A percentile compares a stretch with the other conserved stretches of the same genome.
Evolutionary conservation across 1,139 yeast genomes (phyloP).

Genomic region (Arxiozyma heterogenica): DNA sequence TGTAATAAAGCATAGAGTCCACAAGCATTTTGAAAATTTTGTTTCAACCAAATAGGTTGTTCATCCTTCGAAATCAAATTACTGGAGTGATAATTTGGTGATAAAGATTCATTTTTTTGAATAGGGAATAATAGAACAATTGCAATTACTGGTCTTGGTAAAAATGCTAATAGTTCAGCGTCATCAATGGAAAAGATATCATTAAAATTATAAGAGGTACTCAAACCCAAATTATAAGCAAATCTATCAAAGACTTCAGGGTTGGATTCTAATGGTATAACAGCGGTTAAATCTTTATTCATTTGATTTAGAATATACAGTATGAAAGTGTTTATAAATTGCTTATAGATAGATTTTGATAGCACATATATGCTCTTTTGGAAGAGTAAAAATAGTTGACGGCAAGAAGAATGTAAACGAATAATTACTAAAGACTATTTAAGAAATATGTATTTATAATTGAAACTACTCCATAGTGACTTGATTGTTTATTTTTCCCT

Average conservation of each 20-base stretch:
- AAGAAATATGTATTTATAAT: too few species aligned
- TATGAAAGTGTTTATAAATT: background rate
- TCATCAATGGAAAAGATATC: constrained; percentile 83
- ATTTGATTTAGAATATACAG: background rate
- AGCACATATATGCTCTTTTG: too few species aligned
- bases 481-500: background rate
- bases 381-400: too few species aligned
- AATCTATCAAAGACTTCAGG: constrained; percentile 76
- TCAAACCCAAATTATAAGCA: constrained; percentile 59
- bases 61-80: constrained; percentile 13
- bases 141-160: constrained; percentile 76
- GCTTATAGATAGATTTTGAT: too few species aligned
- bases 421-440: too few species aligned
- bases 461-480: background rate
- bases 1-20: constrained; percentile 87
- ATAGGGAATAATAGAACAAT: constrained; percentile 75
- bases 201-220: constrained; percentile 51
- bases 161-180: constrained; percentile 62
- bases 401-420: background rate
- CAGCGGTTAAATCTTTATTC: constrained; percentile 30
- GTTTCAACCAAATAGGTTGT: constrained; percentile 60
- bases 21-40: constrained; percentile 82
- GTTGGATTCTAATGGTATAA: constrained; percentile 84
- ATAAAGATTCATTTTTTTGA: constrained; percentile 41
- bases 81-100: constrained; percentile 7